Evolutionary conservation across 306 rosid species (phyloP).

Genomic region (Glycine tomentella): DNA sequence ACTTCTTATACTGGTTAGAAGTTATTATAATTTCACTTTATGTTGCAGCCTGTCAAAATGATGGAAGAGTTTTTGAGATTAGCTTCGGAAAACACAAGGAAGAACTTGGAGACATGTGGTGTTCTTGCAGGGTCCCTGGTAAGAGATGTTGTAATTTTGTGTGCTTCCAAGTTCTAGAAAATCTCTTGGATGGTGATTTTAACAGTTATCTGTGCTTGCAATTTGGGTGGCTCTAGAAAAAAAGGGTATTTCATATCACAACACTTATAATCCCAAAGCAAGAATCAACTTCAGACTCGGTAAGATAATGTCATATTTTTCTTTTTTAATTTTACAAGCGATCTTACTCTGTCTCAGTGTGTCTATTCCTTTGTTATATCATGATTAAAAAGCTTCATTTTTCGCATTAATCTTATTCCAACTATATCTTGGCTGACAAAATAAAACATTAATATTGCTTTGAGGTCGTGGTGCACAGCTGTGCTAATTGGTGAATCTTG

Average conservation of each 20-base stretch:
- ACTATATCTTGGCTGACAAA: conserved; percentile 13
- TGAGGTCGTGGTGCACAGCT: conserved; percentile 35
- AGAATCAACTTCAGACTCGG: conserved; percentile 97
- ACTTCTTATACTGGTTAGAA: background rate
- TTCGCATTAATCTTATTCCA: conserved; percentile 2
- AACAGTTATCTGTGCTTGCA: conserved; percentile 45
- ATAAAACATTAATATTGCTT: conserved; percentile 17
- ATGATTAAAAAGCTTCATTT: conserved; percentile 11
- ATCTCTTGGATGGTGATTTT: conserved; percentile 41
- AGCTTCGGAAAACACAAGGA: conserved; percentile 82
- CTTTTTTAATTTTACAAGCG: conserved; percentile 21
- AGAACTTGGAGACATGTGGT: conserved; percentile 93
- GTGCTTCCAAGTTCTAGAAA: conserved; percentile 39
- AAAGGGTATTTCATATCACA: conserved; percentile 92
- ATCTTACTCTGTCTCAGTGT: background rate
- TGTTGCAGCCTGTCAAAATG: conserved; percentile 88
- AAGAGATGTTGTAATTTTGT: conserved; percentile 47
- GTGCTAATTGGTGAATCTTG: conserved; percentile 5
- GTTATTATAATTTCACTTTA: conserved; percentile 40
- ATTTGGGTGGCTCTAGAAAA: conserved; percentile 73
- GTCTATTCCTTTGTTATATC: conserved; percentile 13
- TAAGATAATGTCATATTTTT: conserved; percentile 54
- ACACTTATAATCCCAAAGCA: conserved; percentile 97
- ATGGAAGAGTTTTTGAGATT: conserved; percentile 91
- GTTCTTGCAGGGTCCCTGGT: conserved; percentile 98